Evolutionary conservation across 1,284 basidiomycete species (phyloP).

Genomic region (Ceratobasidium theobromae): DNA sequence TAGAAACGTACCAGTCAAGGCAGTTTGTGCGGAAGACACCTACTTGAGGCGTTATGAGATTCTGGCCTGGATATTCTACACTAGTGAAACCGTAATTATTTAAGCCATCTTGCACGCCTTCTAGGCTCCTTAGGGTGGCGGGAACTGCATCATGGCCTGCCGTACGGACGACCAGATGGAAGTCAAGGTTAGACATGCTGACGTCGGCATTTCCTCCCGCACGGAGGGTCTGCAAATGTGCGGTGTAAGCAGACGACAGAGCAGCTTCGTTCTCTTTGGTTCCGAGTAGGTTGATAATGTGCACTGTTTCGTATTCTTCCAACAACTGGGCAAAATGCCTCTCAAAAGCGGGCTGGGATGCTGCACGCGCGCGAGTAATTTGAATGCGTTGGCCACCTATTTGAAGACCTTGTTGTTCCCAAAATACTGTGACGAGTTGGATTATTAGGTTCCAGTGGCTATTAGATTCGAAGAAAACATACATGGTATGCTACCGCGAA

Average conservation of each 20-base stretch:
- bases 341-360: constrained; percentile 95
- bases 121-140: constrained; percentile 68
- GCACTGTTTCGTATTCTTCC: constrained; percentile 77
- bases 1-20: constrained; percentile 80
- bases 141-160: constrained; percentile 87
- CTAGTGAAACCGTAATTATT: constrained; percentile 86
- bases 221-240: constrained; percentile 63
- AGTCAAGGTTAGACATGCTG: constrained; percentile 89
- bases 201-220: constrained; percentile 60
- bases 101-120: constrained; percentile 62
- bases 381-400: constrained; percentile 90
- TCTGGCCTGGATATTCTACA: constrained; percentile 64
- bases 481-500: constrained; percentile 92
- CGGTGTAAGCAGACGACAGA: constrained; percentile 79
- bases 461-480: constrained; percentile 44
- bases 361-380: constrained; percentile 86
- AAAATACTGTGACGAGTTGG: constrained; percentile 67
- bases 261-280: constrained; percentile 89
- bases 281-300: constrained; percentile 87
- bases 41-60: constrained; percentile 77
- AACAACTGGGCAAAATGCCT: constrained; percentile 86
- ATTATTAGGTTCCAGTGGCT: background rate
- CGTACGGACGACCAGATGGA: constrained; percentile 81
- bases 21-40: constrained; percentile 96
- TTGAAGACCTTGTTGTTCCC: constrained; percentile 94